These are phyloP conservation scores for Gloeopeniophorella convolvens DNA, from an alignment of 768 basidiomycete species.

Conservation along the genomic window DNA sequence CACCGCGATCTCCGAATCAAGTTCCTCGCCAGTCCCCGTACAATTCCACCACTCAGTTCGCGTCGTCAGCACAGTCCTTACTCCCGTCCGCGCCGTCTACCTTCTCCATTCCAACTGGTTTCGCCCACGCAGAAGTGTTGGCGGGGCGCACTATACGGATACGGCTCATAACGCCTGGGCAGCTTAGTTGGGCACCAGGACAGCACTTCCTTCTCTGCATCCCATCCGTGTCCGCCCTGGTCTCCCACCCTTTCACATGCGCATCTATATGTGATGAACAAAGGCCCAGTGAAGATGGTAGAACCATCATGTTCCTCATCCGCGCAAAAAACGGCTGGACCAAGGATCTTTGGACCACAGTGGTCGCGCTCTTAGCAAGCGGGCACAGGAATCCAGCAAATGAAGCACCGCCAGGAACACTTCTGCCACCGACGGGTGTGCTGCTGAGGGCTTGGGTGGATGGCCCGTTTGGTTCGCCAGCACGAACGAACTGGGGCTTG, in stretches of 20 bases:
- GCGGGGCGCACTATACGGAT: slow-evolving; percentile 66
- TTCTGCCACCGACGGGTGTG: slow-evolving; percentile 40
- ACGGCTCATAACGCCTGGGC: slow-evolving; percentile 51
- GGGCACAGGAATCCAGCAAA: slow-evolving; percentile 26
- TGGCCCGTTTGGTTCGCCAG: slow-evolving; percentile 63
- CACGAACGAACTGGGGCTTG: slow-evolving; percentile 49
- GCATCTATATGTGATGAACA: slow-evolving; percentile 51
- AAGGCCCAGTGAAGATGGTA: slow-evolving; percentile 38
- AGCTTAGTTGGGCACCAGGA: slow-evolving; percentile 65
- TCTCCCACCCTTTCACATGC: slow-evolving; percentile 70
- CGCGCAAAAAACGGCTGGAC: slow-evolving; percentile 70
- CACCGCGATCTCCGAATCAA: slow-evolving; percentile 1
- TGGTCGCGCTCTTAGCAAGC: slow-evolving; percentile 32
- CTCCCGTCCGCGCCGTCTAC: slow-evolving; percentile 12
- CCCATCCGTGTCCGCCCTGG: slow-evolving; percentile 54
- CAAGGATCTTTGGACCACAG: slow-evolving; percentile 52
- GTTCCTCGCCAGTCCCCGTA: background rate
- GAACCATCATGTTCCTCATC: slow-evolving; percentile 57
- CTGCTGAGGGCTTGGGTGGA: slow-evolving; percentile 54
- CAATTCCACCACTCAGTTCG: background rate
- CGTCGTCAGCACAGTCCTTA: slow-evolving; percentile 11
- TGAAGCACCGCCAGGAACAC: slow-evolving; percentile 29
- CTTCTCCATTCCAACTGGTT: slow-evolving; percentile 56
- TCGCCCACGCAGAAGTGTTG: slow-evolving; percentile 59
- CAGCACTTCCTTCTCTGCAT: slow-evolving; percentile 69